Base-by-base conservation (phyloP, 768 basidiomycete species). In the Lepiota brunneoincarnata region DNA sequence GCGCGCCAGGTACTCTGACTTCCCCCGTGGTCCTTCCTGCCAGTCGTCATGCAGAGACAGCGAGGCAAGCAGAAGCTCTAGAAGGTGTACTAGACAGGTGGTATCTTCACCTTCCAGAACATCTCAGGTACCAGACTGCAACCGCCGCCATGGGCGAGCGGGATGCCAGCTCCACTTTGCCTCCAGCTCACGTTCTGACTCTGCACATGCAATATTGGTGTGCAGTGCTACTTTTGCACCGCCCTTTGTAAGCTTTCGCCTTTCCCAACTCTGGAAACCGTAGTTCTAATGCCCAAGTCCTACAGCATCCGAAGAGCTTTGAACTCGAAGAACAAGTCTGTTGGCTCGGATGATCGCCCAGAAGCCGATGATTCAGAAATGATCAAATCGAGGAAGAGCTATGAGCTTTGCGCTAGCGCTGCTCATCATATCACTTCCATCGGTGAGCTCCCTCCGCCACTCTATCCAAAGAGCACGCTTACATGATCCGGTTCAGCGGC, bases 121-220 rank as follows among this genome's bases (percentile, higher is more conserved):
- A 89, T 63, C 69, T 92, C 26, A 80, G 84, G 36, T 82, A 81
- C 60, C 86, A 88, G 57, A 70, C 79, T 21, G 77, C 75, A 14
- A 70, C 79, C 20, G 77, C 74, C 15, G 51, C 34, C 17, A 35
- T 36, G 17, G 51, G 42, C 43, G 51, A 43, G 35, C 14, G 56
- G 15, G 26, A 64, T 73, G 17, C 80, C 80, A 5, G 77, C 77
- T 1, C 87, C 6, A 47, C 15, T 20, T 15, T 54, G 12, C 53
- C 45, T 41, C 53, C 45, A 3, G 37, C 89, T 3, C 84, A 89
- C 59, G 69, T 89, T 21, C 69, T 91, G 52, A 87, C 86, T 37
- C 70, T 92, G 46, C 89, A 91, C 63, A 87, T 91, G 88, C 86
- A 89, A 62, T 91, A 91, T 63, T 92, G 90, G 90, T 89, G 87